Percentiles rank a stretch among this genome's conserved stretches.
Conservation (phyloP, 2,329 filamentous ascomycete species). For the Blastomyces emzantsi region DNA sequence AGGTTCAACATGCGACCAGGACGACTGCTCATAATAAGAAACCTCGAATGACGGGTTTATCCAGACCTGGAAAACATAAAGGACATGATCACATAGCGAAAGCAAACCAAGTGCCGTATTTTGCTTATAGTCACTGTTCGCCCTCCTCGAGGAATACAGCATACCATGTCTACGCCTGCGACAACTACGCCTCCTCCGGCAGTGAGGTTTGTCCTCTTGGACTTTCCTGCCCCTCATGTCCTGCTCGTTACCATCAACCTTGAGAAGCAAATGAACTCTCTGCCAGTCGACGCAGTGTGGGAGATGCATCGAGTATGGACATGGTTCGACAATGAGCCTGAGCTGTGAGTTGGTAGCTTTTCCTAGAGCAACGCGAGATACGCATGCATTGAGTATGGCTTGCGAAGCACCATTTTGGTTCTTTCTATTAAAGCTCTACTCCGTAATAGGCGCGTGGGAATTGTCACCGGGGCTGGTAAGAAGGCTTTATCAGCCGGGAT, state of each 20-base stretch:
- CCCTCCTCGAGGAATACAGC: background rate
- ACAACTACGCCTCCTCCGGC: constrained; percentile 13
- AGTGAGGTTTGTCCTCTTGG: constrained; percentile 13
- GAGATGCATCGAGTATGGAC: constrained; percentile 32
- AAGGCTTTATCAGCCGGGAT: constrained; percentile 38
- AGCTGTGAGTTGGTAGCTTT: constrained; percentile 20
- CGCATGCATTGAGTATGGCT: background rate
- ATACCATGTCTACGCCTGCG: constrained; percentile 9
- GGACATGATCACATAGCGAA: background rate
- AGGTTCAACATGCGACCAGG: background rate
- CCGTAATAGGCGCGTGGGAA: constrained; percentile 42
- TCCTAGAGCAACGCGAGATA: background rate
- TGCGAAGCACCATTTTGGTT: background rate
- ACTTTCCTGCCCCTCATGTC: constrained; percentile 35
- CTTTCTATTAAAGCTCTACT: constrained; percentile 9
- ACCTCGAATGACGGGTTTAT: background rate
- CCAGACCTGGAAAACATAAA: background rate
- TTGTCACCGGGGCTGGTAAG: constrained; percentile 37
- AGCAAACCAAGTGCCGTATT: background rate
- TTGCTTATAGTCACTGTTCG: background rate
- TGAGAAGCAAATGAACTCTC: constrained; percentile 33
- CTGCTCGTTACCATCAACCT: constrained; percentile 39
- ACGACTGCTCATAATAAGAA: background rate
- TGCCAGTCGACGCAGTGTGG: constrained; percentile 30
- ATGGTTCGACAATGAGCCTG: constrained; percentile 36